Conservation (phyloP, 164 flowering plant species). For the Vitis rupestris region DNA sequence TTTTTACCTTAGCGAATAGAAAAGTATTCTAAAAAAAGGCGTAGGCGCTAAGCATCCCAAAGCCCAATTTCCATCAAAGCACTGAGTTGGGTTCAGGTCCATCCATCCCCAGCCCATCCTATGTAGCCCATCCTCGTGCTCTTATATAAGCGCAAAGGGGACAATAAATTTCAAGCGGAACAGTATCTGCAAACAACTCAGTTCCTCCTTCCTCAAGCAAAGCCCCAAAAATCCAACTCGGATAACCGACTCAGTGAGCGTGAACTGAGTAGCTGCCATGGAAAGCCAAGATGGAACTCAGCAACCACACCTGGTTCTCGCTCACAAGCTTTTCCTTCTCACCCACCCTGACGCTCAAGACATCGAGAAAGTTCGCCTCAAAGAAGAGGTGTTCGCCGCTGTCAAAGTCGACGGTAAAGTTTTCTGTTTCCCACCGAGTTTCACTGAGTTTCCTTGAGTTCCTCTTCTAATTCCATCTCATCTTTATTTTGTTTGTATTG, state of each 20-base stretch:
- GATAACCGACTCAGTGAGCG: slow-evolving; percentile 9
- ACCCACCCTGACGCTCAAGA: slow-evolving; percentile 77
- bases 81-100: too few relatives aligned
- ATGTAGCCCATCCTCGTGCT: too few relatives aligned
- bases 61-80: too few relatives aligned
- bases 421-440: neutral
- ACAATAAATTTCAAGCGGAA: too few relatives aligned
- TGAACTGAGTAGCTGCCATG: slow-evolving; percentile 32
- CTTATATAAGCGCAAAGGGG: too few relatives aligned
- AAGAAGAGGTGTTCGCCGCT: slow-evolving; percentile 62
- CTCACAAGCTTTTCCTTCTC: slow-evolving; percentile 76
- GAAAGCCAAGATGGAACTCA: slow-evolving; percentile 71
- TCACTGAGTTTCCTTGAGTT: neutral
- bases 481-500: neutral
- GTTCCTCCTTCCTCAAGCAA: slow-evolving; percentile 28
- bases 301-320: slow-evolving; percentile 65
- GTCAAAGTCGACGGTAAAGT: slow-evolving; percentile 63
- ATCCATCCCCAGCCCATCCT: too few relatives aligned
- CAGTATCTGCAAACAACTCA: neutral
- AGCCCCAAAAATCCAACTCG: slow-evolving; percentile 11
- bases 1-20: too few relatives aligned
- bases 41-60: too few relatives aligned
- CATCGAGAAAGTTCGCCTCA: slow-evolving; percentile 82
- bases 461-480: neutral
- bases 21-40: too few relatives aligned